Evolutionary conservation across 805 yeast genomes (phyloP).

Genomic region (Priceomyces melissophilus): DNA sequence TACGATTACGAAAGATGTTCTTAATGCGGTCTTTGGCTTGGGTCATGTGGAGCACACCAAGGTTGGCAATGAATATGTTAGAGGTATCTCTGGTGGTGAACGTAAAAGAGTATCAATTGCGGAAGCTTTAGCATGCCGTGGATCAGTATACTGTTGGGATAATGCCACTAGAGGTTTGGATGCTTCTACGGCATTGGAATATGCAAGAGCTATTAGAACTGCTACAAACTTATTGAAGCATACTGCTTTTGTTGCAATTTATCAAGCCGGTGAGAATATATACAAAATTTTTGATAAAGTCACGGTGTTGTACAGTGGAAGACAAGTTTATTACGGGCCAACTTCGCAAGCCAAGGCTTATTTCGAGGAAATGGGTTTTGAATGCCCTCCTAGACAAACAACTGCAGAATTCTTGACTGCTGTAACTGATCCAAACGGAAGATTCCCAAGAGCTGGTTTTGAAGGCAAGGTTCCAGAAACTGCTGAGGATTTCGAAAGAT

Average conservation of each 20-base stretch:
- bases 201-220: conserved; percentile 24
- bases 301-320: conserved; percentile 26
- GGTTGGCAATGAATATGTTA: conserved; percentile 36
- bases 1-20: conserved; percentile 19
- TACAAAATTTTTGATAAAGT: conserved; percentile 31
- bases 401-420: conserved; percentile 72
- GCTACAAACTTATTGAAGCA: conserved; percentile 47
- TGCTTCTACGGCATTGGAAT: conserved; percentile 32
- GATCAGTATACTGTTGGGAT: conserved; percentile 30
- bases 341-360: conserved; percentile 49
- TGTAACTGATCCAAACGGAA: conserved; percentile 63
- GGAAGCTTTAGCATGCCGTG: conserved; percentile 55
- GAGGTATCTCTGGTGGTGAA: conserved; percentile 77
- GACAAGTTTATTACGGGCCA: conserved; percentile 66
- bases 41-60: conserved; percentile 28
- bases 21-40: conserved; percentile 29
- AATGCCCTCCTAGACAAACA: conserved; percentile 61
- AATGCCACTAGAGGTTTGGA: conserved; percentile 33
- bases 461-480: conserved; percentile 56
- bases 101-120: conserved; percentile 70
- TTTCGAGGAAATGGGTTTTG: conserved; percentile 63
- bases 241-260: conserved; percentile 59
- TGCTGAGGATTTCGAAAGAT: conserved; percentile 56
- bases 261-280: conserved; percentile 29
- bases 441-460: conserved; percentile 46